phyloP scores from a whole-genome alignment of 2,329 filamentous ascomycete genomes.

The Neonectria faginata region DNA sequence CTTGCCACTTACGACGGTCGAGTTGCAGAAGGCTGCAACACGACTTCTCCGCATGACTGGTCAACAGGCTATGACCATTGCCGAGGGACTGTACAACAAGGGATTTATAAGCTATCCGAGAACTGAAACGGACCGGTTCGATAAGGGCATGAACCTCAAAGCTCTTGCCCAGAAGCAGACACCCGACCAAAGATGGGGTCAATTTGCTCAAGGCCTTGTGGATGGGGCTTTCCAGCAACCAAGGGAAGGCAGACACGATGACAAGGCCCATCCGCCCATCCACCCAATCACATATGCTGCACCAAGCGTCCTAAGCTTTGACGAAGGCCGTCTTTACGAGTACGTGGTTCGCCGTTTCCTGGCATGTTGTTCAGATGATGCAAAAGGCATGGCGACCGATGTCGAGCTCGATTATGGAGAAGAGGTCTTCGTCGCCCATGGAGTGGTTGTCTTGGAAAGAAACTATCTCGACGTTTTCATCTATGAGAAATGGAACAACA shows the following conservation, averaged over 20 bases:
- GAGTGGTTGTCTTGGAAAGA: constrained; percentile 84
- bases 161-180: constrained; percentile 86
- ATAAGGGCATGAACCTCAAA: constrained; percentile 86
- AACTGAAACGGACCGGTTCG: constrained; percentile 97
- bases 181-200: constrained; percentile 80
- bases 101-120: constrained; percentile 98
- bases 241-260: constrained; percentile 86
- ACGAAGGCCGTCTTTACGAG: constrained; percentile 87
- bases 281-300: constrained; percentile 91
- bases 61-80: constrained; percentile 88
- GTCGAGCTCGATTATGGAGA: constrained; percentile 86
- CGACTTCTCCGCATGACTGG: constrained; percentile 90
- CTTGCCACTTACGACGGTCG: constrained; percentile 92
- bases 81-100: constrained; percentile 89
- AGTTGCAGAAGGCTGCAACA: constrained; percentile 95
- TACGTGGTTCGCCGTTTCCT: constrained; percentile 93
- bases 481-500: constrained; percentile 97
- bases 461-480: constrained; percentile 97
- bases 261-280: constrained; percentile 97
- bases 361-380: constrained; percentile 95
- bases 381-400: constrained; percentile 85
- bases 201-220: constrained; percentile 80
- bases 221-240: constrained; percentile 84
- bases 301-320: constrained; percentile 69
- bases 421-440: constrained; percentile 84